A percentile compares a stretch with the other conserved stretches of the same genome.
Conservation (phyloP, 768 basidiomycete species). For the Russula ochroleuca region DNA sequence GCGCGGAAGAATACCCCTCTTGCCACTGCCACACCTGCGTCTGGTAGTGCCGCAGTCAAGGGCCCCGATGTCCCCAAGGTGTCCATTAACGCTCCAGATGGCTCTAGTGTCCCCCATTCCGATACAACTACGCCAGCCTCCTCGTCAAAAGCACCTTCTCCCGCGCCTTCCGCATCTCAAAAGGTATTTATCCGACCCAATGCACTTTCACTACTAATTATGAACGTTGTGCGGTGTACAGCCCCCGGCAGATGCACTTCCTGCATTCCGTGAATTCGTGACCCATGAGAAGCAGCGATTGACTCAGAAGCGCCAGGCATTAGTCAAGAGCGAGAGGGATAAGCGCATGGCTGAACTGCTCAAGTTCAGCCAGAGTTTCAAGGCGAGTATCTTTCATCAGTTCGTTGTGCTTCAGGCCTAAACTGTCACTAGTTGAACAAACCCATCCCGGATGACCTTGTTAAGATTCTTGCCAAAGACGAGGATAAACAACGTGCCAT, state of each 20-base stretch:
- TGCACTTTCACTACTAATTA: conserved; percentile 2
- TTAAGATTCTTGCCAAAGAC: conserved; percentile 89
- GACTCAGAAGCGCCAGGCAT: conserved; percentile 83
- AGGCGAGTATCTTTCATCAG: conserved; percentile 47
- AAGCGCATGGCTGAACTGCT: conserved; percentile 89
- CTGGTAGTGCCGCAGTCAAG: conserved; percentile 32
- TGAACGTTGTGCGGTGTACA: conserved; percentile 31
- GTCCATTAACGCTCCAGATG: conserved; percentile 75
- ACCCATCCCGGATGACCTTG: conserved; percentile 91
- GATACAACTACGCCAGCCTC: conserved; percentile 41
- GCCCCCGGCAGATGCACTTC: conserved; percentile 71
- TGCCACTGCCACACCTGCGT: conserved; percentile 30
- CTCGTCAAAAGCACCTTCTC: conserved; percentile 61
- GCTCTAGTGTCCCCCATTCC: conserved; percentile 42
- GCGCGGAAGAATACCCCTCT: conserved; percentile 53
- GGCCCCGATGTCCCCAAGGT: conserved; percentile 63
- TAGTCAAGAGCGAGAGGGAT: conserved; percentile 92
- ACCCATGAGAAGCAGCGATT: conserved; percentile 86
- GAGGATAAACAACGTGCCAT: conserved; percentile 85
- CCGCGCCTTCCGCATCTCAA: conserved; percentile 48
- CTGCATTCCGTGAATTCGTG: conserved; percentile 90
- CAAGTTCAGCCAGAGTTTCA: conserved; percentile 92
- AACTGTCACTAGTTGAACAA: conserved; percentile 66
- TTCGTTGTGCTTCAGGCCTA: background rate
- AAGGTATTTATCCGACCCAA: conserved; percentile 43